Conservation (phyloP, 768 basidiomycete species). For the Tylopilus felleus region DNA sequence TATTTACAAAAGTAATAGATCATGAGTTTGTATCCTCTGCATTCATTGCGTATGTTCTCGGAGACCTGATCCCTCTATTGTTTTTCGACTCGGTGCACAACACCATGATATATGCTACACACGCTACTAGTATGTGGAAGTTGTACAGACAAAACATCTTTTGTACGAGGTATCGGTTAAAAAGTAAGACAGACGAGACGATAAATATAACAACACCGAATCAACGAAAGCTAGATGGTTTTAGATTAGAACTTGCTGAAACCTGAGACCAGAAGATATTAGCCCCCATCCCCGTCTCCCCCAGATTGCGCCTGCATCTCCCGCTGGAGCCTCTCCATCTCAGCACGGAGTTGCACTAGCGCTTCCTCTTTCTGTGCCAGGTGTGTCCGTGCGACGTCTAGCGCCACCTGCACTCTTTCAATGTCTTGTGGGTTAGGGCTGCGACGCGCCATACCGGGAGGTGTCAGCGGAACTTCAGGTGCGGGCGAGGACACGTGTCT, state of each 20-base stretch:
- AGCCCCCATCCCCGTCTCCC: not conserved
- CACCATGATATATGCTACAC: not conserved
- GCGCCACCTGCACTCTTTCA: conserved; percentile 18
- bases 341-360: conserved; percentile 17
- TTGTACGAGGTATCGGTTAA: not conserved
- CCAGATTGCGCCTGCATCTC: conserved; percentile 3
- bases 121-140: not conserved
- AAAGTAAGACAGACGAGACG: not conserved
- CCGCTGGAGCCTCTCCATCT: conserved; percentile 21
- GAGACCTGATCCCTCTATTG: no score
- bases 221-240: not conserved
- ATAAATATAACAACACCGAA: not conserved
- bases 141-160: not conserved
- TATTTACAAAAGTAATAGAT: no score
- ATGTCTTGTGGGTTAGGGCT: conserved; percentile 17
- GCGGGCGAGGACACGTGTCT: conserved; percentile 16
- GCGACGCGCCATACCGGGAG: not conserved
- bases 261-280: not conserved
- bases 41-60: no score
- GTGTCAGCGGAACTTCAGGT: not conserved
- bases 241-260: not conserved
- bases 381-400: conserved; percentile 20
- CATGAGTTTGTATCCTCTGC: no score
- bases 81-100: not conserved
- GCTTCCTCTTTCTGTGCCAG: conserved; percentile 23